Evolutionary conservation across 2,329 filamentous ascomycete genomes (phyloP), one percentile per base, ranked within the genome.

Genomic region (Cladobotryum mycophilum): DNA sequence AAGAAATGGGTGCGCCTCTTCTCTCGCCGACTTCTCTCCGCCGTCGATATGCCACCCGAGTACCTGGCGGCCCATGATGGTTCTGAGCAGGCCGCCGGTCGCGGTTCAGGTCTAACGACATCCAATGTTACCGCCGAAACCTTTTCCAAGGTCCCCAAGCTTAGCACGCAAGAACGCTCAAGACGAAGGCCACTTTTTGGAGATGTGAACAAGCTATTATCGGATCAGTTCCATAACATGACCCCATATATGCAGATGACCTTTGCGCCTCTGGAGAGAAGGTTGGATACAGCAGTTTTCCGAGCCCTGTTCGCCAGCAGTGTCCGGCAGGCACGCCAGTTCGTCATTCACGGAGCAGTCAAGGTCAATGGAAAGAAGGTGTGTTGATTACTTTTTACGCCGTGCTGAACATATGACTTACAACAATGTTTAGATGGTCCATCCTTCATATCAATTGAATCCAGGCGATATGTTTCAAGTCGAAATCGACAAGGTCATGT

Each of bases 381-480:
- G 69, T 40, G 71, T 61, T 35, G 34, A 9, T 18, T 3, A 3
- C 3, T 45, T 7, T 7, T 35, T 18, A 13, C 3, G 13, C 18
- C 13, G 25, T 17, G 20, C 5, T 15, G 9, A 6, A 41, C 44
- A 1, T 8, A 13, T 25, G 15, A 35, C 53, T 57, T n/a, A 59
- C 47, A 8, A 59, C 47, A 8, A 9, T 20, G 35, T 41, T 41
- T 49, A 96, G 92, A 96, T 97, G 88, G 78, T 80, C 56, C 88
- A 93, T 64, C 91, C 93, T 8, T 87, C 89, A 49, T 99, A 99
- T 69, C 84, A 90, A 57, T 80, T 99, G 37, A 99, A 99, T 69
- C 95, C 93, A 3, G 93, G 93, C 59, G 93, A 99, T 67, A 89
- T 99, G 83, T 99, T 99, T 77, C 89, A 95, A 67, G 92, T 99